Base-by-base conservation (phyloP, 2,329 filamentous ascomycete genomes). In the Grosmannia clavigera region DNA sequence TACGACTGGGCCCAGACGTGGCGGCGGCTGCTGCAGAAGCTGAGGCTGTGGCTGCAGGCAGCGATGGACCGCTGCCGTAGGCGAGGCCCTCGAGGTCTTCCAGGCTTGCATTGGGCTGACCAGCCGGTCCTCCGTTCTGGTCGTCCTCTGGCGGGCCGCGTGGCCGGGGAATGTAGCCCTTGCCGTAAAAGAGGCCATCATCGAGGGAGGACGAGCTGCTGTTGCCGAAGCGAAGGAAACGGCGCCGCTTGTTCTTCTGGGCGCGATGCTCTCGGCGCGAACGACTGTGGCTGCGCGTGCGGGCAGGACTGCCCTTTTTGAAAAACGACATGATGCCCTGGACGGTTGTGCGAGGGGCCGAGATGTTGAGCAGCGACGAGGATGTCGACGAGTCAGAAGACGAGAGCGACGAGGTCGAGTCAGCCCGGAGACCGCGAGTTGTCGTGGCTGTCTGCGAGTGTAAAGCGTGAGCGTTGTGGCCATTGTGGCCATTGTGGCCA, bases 201-300 rank as follows among this genome's bases (percentile, higher is more conserved):
- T 83, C 80, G 52, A 82, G 70, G 0, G 80, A 82, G 1, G 79
- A 82, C 1, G 78, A 80, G 22, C 79, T 82, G 2, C 73, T 77
- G 63, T 79, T 80, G 62, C 72, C 74, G 63, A 76, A 73, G 52
- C 74, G 76, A 61, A 80, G 75, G 61, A 82, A 77, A 35, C 78
- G 73, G 56, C 67, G 67, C 58, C 71, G 72, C 59, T 71, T 72
- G 60, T 70, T 72, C 51, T 59, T 61, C 60, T 60, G 61, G 29
- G 58, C 57, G 38, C 51, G 58, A 55, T 61, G 57, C 25, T 58
- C 33, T 29, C 56, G 58, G 12, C 33, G 65, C 65, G 51, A 51
- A 48, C 60, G 59, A 60, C 55, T 31, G 55, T 64, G 63, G 63
- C 66, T 54, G 57, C 61, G 60, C 59, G 27, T 52, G 12, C 33